These are phyloP conservation scores for Aspergillus flavus DNA, from an alignment of 2,329 filamentous ascomycete species.

Conservation along the genomic window DNA sequence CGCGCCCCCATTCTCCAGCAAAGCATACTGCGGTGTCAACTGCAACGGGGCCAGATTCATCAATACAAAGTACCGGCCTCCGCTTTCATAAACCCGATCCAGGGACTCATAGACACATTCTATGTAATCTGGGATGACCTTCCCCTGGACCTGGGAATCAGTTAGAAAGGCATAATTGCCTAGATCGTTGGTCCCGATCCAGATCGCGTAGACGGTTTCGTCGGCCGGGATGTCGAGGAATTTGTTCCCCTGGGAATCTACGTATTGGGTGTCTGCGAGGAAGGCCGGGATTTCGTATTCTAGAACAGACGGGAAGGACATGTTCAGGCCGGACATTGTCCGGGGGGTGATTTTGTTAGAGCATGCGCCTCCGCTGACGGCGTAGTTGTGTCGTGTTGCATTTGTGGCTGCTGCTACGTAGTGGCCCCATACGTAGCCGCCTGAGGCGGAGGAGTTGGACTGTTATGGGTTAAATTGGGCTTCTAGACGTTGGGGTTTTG, in stretches of 20 bases:
- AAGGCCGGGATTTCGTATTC: conserved; percentile 60
- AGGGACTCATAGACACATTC: conserved; percentile 69
- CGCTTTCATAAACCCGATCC: conserved; percentile 64
- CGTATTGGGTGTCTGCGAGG: conserved; percentile 30
- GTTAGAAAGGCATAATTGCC: conserved; percentile 67
- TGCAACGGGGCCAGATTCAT: conserved; percentile 71
- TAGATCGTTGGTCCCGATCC: conserved; percentile 82
- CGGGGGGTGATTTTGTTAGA: conserved; percentile 68
- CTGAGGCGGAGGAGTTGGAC: conserved; percentile 60
- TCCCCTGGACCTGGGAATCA: conserved; percentile 62
- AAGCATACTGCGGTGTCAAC: conserved; percentile 67
- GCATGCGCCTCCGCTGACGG: conserved; percentile 72
- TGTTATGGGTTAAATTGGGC: conserved; percentile 1
- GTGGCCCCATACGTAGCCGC: conserved; percentile 70
- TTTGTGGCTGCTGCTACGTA: conserved; percentile 64
- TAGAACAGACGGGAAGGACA: conserved; percentile 10
- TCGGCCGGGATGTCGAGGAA: conserved; percentile 50
- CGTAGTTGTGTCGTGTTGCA: conserved; percentile 63
- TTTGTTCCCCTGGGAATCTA: conserved; percentile 14
- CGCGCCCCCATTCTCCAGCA: conserved; percentile 49
- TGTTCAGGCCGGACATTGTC: conserved; percentile 51
- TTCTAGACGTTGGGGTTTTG: not conserved
- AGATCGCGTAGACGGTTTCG: conserved; percentile 73
- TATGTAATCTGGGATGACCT: conserved; percentile 65
- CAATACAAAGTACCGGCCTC: conserved; percentile 71